Base-by-base conservation (phyloP, 305 asterid genomes). In the Withania somnifera region DNA sequence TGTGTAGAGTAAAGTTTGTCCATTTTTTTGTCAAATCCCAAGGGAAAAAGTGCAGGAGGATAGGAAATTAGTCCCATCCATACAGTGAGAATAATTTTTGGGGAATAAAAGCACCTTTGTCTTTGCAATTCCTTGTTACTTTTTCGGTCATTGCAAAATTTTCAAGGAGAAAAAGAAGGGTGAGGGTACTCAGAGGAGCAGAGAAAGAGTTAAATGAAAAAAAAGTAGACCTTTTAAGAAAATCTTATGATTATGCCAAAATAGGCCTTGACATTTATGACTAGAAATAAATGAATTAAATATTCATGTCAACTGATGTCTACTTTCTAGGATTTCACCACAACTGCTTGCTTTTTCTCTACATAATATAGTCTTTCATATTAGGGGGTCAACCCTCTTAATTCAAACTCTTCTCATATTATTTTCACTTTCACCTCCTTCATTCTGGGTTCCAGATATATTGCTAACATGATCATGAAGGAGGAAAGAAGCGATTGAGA, bases 401-500 rank as follows among this genome's bases (percentile, higher is more conserved):
- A 40, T 22, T 47, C 56, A 71, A 73, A 73, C 58, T 47, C 60
- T 71, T 71, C n/a, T 47, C 76, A 68, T 11, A 20, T 68, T n/a
- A n/a, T n/a, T n/a, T 68, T 68, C 63, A 28, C 28, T 75, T 28
- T 15, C 10, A n/a, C 47, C 61, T 17, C 80, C 80, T 75, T 75
- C 61, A 26, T 15, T 50, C 20, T 75, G 22, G n/a, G n/a, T n/a
- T 28, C 45, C 80, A 75, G 9, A 28, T 75, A n/a, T 9, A 50
- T 50, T 4, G 1, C 14, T 17, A 30, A 28, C 47, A 24, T 3
- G 32, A 45, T 92, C 89, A 92, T 45, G 98, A 95, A 20, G 98
- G 99, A 63, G 99, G 99, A 91, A 97, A 93, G 86, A 94, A 94
- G 47, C 98, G 92, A 86, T 94, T 91, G 85, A 97, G 97, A 69